Percentiles rank a stretch among this genome's conserved stretches.
Evolutionary conservation across 2,329 filamentous ascomycete genomes (phyloP).

Genomic region (Endocalyx cinctus): DNA sequence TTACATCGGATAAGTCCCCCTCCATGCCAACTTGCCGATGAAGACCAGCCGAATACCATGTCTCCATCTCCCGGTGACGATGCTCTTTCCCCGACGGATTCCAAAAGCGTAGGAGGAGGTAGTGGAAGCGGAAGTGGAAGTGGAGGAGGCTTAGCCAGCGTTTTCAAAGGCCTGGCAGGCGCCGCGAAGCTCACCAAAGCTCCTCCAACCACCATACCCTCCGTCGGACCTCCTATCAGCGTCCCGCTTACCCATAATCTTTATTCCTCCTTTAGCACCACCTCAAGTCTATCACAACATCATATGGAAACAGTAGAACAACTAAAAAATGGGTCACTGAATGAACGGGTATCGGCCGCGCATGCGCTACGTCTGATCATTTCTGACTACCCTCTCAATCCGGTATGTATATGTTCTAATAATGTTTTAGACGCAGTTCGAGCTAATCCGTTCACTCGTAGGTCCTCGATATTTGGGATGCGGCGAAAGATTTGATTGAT

Average conservation of each 20-base stretch:
- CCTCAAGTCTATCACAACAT: conserved; percentile 43
- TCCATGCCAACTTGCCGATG: conserved; percentile 37
- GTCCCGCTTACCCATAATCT: conserved; percentile 41
- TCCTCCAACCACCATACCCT: conserved; percentile 38
- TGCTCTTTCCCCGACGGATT: conserved; percentile 46
- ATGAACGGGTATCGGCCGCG: conserved; percentile 54
- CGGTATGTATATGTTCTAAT: conserved; percentile 25
- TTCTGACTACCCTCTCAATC: conserved; percentile 54
- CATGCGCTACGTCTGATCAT: conserved; percentile 52
- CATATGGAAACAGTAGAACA: conserved; percentile 52
- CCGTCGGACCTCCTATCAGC: conserved; percentile 29
- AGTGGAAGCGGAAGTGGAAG: too few species aligned
- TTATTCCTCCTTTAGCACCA: conserved; percentile 34
- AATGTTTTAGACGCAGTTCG: not conserved
- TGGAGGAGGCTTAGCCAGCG: conserved; percentile 55
- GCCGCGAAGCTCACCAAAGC: conserved; percentile 48
- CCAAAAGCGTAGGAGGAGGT: too few species aligned
- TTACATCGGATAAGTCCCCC: conserved; percentile 38
- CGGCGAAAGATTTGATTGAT: conserved; percentile 61
- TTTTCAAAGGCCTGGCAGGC: conserved; percentile 59
- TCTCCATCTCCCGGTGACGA: conserved; percentile 56
- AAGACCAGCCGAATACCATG: conserved; percentile 45
- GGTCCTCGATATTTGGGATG: conserved; percentile 60
- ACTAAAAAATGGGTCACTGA: conserved; percentile 46
- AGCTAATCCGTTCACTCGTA: conserved; percentile 5